These are phyloP conservation scores for Xerophyta viscosa DNA, from an alignment of 106 monocot genomes.

Conservation along the genomic window DNA sequence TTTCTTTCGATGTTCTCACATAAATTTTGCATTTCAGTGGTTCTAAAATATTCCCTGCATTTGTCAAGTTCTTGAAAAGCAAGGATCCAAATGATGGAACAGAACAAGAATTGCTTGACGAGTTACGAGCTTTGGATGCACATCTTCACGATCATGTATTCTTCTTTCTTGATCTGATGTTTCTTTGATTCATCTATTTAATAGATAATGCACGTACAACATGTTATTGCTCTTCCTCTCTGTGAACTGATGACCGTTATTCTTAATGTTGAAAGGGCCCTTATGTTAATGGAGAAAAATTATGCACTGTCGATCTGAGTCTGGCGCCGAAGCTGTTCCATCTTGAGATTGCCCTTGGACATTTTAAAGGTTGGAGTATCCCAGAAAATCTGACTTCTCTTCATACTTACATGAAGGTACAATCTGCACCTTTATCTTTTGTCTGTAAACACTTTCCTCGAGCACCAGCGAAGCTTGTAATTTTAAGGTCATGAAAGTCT, in stretches of 20 bases:
- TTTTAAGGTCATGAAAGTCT: not conserved
- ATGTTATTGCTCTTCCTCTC: no score
- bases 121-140: constrained; percentile 63
- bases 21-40: constrained; percentile 32
- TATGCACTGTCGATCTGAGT: constrained; percentile 76
- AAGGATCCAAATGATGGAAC: constrained; percentile 82
- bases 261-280: constrained; percentile 60
- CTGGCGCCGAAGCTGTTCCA: constrained; percentile 89
- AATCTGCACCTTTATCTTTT: not conserved
- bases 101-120: constrained; percentile 68
- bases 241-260: no score
- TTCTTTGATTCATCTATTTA: no score
- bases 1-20: not conserved
- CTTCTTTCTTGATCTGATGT: no score
- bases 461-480: not conserved
- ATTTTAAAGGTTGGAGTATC: constrained; percentile 89
- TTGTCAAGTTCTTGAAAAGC: constrained; percentile 65
- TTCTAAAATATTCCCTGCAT: constrained; percentile 77
- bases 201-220: no score
- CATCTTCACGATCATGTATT: constrained; percentile 76
- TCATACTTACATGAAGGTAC: constrained; percentile 66
- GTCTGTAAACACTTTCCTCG: not conserved
- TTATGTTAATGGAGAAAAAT: constrained; percentile 54
- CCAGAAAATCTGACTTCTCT: constrained; percentile 60
- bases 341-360: constrained; percentile 64